Evolutionary conservation across 2,329 filamentous ascomycete species (phyloP), one percentile per base, ranked within the genome.

Genomic region (Exutisphaerella laricina): DNA sequence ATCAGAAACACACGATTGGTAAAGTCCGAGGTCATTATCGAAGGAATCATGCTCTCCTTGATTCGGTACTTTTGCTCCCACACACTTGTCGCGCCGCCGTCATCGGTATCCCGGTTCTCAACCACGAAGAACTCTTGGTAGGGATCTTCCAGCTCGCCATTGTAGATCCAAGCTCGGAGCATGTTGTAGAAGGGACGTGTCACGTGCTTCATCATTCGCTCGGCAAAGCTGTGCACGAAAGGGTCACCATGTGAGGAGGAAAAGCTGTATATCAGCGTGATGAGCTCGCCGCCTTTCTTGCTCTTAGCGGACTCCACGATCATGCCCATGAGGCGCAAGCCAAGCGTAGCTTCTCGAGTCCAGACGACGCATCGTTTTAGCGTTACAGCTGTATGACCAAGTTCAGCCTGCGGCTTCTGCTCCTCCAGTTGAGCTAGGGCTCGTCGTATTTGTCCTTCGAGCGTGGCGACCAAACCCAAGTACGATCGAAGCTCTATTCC

Each of bases 11-110:
- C 87, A 61, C 96, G 96, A 55, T 92, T 87, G 0, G 92, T 88
- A 66, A 98, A 96, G 48, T 95, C 89, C 32, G 84, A 77, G 0
- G 88, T 94, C 55, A 96, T 88, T 58, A 97, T 97, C 30, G 84
- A 89, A 0, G 92, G 92, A 17, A 96, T 82, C 85, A 96, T 92
- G 35, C 78, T 75, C 45, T 85, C 77, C 55, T 86, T 82, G 28
- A 96, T 74, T 59, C 87, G 85, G 67, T 95, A 98, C 63, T 97
- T 97, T 66, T 95, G 88, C 64, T 97, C 89, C 92, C 92, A 98
- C 2, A 97, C 89, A 53, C 89, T 96, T 26, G 84, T 89, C 12
- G 86, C 85, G 17, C 79, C 83, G 21, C 70, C 67, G 36, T 70
- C 70, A 14, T 70, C 67, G 26, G 62, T 59, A 4, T 78, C 74